phyloP scores from a whole-genome alignment of 345 rosid species.

The Noccaea bulbosa region DNA sequence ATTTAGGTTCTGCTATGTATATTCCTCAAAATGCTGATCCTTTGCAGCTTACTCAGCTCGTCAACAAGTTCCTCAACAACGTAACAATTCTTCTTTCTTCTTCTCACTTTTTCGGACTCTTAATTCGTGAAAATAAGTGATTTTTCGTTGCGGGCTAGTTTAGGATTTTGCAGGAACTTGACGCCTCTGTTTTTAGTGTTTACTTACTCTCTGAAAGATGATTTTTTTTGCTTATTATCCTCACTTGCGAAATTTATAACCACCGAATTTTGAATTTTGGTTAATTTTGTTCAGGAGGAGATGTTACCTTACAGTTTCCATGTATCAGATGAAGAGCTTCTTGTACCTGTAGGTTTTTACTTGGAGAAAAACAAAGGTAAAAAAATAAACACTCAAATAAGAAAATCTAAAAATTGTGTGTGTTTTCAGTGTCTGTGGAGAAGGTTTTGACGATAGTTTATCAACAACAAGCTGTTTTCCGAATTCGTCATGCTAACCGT shows the following conservation, averaged over 20 bases:
- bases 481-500: conserved; percentile 85
- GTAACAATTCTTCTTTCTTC: too few relatives aligned
- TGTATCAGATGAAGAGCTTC: conserved; percentile 83
- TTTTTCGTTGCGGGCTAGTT: too few relatives aligned
- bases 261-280: not conserved
- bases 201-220: too few relatives aligned
- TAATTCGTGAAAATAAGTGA: too few relatives aligned
- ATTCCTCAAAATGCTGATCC: too few relatives aligned
- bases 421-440: conserved; percentile 86
- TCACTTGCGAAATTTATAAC: not conserved
- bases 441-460: conserved; percentile 84
- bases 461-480: conserved; percentile 95
- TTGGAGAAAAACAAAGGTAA: conserved; percentile 82
- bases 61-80: too few relatives aligned
- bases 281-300: conserved; percentile 62
- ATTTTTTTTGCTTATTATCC: not conserved
- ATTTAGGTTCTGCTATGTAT: too few relatives aligned
- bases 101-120: too few relatives aligned
- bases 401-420: not conserved
- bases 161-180: too few relatives aligned
- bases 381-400: not conserved
- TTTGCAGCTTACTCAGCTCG: too few relatives aligned
- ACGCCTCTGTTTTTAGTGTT: too few relatives aligned
- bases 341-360: conserved; percentile 77
- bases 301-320: conserved; percentile 85